These are phyloP conservation scores for Umbilicaria muhlenbergii DNA, from an alignment of 495 filamentous ascomycete genomes.

Conservation along the genomic window DNA sequence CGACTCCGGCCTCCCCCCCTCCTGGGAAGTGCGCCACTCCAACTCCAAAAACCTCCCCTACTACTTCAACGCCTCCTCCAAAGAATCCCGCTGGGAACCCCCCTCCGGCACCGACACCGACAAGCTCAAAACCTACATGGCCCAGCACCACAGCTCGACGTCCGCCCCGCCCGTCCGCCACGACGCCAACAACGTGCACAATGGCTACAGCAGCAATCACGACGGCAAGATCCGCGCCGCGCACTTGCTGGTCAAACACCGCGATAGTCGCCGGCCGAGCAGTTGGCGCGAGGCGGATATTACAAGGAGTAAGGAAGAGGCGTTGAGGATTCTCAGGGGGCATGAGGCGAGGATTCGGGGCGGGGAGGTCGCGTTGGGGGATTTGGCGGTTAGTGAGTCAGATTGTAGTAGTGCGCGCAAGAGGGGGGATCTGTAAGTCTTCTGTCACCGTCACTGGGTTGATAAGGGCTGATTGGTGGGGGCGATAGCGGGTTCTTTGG, in stretches of 20 bases:
- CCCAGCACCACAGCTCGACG: conserved; percentile 50
- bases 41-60: conserved; percentile 97
- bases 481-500: conserved; percentile 75
- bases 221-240: conserved; percentile 83
- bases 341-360: conserved; percentile 59
- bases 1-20: conserved; percentile 67
- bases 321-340: conserved; percentile 53
- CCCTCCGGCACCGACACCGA: conserved; percentile 74
- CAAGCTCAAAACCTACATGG: conserved; percentile 87
- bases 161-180: conserved; percentile 30
- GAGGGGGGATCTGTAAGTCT: conserved; percentile 67
- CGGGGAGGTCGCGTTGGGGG: conserved; percentile 50
- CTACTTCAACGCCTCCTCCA: conserved; percentile 78
- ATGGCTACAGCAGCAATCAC: background rate
- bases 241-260: conserved; percentile 87
- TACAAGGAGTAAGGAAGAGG: conserved; percentile 76
- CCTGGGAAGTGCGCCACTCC: conserved; percentile 91
- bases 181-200: background rate
- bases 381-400: conserved; percentile 74
- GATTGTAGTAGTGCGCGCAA: conserved; percentile 93
- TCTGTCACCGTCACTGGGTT: background rate
- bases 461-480: background rate
- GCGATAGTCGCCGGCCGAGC: conserved; percentile 66
- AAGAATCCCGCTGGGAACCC: conserved; percentile 87
- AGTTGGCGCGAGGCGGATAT: conserved; percentile 87